Conservation (phyloP, 2,329 filamentous ascomycete species). For the Diaporthe ilicicola region DNA sequence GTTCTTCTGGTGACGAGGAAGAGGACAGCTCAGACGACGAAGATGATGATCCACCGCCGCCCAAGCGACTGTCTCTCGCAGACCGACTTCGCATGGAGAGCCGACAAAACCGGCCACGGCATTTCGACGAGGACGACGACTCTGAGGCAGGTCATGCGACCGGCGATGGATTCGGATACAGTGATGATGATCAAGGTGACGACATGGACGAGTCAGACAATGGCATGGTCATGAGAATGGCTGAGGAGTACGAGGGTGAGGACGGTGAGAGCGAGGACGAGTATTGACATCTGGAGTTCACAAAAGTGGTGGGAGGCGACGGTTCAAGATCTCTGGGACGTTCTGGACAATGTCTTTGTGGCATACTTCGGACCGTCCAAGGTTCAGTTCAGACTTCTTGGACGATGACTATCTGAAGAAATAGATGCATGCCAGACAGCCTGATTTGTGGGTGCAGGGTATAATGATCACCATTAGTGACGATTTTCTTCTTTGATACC, state of each 20-base stretch:
- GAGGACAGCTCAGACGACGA: background rate
- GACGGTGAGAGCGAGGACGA: slow-evolving; percentile 17
- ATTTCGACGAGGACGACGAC: background rate
- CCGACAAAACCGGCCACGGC: background rate
- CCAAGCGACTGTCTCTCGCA: slow-evolving; percentile 28
- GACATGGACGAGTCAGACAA: background rate
- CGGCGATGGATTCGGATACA: background rate
- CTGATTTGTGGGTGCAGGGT: background rate
- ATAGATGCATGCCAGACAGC: background rate
- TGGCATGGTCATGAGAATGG: background rate
- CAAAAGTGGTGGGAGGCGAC: background rate
- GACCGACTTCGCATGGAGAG: slow-evolving; percentile 27
- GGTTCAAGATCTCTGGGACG: background rate
- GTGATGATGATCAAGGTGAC: slow-evolving; percentile 20
- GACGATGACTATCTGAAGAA: background rate
- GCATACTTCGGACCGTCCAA: background rate
- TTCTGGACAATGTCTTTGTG: background rate
- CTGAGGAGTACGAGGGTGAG: background rate
- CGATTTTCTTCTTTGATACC: background rate
- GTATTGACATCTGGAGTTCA: background rate
- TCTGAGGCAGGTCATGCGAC: slow-evolving; percentile 17
- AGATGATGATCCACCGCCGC: slow-evolving; percentile 22
- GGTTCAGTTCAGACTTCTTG: background rate
- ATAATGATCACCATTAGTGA: background rate
- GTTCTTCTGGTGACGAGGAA: background rate